Conservation (phyloP, 2,329 filamentous ascomycete genomes). For the Cladosporium colombiae region DNA sequence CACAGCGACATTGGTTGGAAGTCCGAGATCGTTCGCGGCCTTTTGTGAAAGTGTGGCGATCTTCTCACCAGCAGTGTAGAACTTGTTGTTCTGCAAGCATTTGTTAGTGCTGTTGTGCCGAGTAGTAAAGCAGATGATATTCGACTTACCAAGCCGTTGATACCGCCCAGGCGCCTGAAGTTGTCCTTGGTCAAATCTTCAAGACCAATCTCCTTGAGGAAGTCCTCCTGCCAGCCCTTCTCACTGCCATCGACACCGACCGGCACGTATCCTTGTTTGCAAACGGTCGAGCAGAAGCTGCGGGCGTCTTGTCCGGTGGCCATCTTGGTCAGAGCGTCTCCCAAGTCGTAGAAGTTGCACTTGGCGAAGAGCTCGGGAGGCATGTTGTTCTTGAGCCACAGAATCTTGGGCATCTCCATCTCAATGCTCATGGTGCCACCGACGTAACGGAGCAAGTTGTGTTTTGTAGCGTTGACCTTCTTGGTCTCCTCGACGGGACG, state of each 20-base stretch:
- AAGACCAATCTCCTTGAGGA: slow-evolving; percentile 84
- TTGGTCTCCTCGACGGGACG: slow-evolving; percentile 86
- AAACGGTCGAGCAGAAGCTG: slow-evolving; percentile 94
- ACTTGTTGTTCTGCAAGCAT: slow-evolving; percentile 77
- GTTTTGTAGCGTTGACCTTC: slow-evolving; percentile 87
- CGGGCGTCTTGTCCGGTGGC: slow-evolving; percentile 89
- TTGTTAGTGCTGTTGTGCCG: slow-evolving; percentile 33
- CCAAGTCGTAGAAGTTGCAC: slow-evolving; percentile 96
- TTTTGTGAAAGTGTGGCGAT: slow-evolving; percentile 83
- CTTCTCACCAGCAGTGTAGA: slow-evolving; percentile 86
- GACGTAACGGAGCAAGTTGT: slow-evolving; percentile 93
- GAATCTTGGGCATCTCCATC: slow-evolving; percentile 98
- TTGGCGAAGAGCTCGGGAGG: slow-evolving; percentile 82
- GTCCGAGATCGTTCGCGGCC: slow-evolving; percentile 78
- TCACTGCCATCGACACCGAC: slow-evolving; percentile 97
- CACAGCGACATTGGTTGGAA: slow-evolving; percentile 84
- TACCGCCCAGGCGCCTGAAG: slow-evolving; percentile 91
- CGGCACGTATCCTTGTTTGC: slow-evolving; percentile 95
- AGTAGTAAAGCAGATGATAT: background rate
- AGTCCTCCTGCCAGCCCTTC: slow-evolving; percentile 98
- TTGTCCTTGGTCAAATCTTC: slow-evolving; percentile 72
- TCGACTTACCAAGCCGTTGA: slow-evolving; percentile 80
- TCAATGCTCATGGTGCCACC: slow-evolving; percentile 98
- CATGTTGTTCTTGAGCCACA: slow-evolving; percentile 99
- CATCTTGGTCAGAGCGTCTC: slow-evolving; percentile 89